Evolutionary conservation across 2,329 filamentous ascomycete species (phyloP), one percentile per base, ranked within the genome.

Genomic region (Teratosphaeria viscida): DNA sequence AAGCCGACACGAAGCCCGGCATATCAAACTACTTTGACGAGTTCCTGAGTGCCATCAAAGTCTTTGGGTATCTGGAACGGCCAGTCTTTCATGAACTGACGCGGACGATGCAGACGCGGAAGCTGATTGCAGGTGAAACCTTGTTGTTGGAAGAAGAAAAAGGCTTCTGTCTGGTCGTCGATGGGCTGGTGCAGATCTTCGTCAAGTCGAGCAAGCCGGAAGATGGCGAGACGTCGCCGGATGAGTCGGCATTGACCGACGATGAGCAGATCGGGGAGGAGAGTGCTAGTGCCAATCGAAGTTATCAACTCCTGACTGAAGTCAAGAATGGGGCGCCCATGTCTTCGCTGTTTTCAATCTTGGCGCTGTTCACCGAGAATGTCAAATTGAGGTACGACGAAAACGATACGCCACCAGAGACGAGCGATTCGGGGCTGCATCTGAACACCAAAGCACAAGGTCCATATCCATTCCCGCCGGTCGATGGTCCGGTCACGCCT

Each of bases 41-140:
- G 73, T 99, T 99, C 68, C 79, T 99, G 26, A 97, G 92, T 71
- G 94, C 95, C 34, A 99, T 99, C 78, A 99, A 97, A 75, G 94
- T 99, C 60, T 99, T 99, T 75, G 94, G 94, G 8, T 99, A 97
- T 71, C 79, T 99, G 52, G 94, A 99, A 73, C 85, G 94, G 29
- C 91, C 94, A 0, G 94, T 99, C 52, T 99, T 99, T 70, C 95
- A 99, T 70, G 94, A 99, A 75, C 82, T 99, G 67, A 99, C 94
- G 0, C 82, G 94, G 61, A 96, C 92, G 61, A 99, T 99, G 94
- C 94, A 99, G 77, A 99, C 95, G 23, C 82, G 90, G 67, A 96
- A 96, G 75, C 81, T 99, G 56, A 95, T 97, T 68, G 92, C 94
- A 5, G 94, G 94, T 34, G 94, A 99, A 75, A 99, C 94, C 0